phyloP scores from a whole-genome alignment of 148 eudicot species.

The Spergularia bocconei region DNA sequence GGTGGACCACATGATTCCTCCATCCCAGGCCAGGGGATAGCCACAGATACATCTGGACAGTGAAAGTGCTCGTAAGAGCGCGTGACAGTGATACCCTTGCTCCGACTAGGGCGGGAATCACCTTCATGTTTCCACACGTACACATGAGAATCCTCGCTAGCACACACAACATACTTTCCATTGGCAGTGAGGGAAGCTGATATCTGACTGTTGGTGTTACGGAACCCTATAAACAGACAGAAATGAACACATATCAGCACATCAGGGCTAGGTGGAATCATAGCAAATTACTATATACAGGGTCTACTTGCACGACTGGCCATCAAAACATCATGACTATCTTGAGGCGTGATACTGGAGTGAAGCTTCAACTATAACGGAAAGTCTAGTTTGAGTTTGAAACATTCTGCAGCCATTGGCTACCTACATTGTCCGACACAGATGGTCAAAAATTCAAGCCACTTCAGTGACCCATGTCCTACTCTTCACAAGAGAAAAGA shows the following conservation, averaged over 20 bases:
- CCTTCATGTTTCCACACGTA: constrained; percentile 85
- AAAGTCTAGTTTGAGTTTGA: too few relatives aligned
- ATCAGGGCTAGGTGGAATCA: background rate
- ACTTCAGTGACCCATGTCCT: too few relatives aligned
- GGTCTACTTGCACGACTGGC: background rate
- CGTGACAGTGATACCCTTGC: constrained; percentile 61
- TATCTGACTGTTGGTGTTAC: constrained; percentile 89
- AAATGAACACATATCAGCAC: background rate
- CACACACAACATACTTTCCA: constrained; percentile 75
- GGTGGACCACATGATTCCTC: constrained; percentile 41
- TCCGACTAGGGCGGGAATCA: constrained; percentile 70
- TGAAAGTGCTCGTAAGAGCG: constrained; percentile 79
- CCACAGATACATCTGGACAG: constrained; percentile 75
- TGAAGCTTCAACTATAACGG: too few relatives aligned
- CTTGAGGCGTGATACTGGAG: too few relatives aligned
- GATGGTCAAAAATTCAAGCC: too few relatives aligned
- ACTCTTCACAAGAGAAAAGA: too few relatives aligned
- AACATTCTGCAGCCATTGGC: too few relatives aligned
- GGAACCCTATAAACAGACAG: constrained; percentile 53
- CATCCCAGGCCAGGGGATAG: constrained; percentile 84
- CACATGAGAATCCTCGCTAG: constrained; percentile 88
- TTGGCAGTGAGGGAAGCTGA: constrained; percentile 70
- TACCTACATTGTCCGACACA: too few relatives aligned
- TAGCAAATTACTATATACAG: background rate
- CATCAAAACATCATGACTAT: too few relatives aligned